Evolutionary conservation across 2,329 filamentous ascomycete species (phyloP), one percentile per base, ranked within the genome.

Genomic region (Penicillium glabrum): DNA sequence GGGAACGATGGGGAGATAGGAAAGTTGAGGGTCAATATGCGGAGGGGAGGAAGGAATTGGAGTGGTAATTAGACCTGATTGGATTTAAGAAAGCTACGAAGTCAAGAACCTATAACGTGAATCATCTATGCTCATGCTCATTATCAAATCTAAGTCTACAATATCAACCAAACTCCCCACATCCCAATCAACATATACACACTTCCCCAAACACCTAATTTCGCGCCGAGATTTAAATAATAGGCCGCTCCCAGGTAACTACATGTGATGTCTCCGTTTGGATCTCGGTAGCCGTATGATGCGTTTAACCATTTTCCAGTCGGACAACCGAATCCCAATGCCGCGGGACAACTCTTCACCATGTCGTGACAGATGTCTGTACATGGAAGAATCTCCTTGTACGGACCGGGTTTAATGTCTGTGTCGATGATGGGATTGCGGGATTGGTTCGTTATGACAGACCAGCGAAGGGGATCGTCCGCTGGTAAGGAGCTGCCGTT

Each of bases 311-410:
- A 80, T 37, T 69, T 69, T 0, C 78, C 78, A 2, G 68, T 65
- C 1, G 95, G 93, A 75, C 95, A 99, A 1, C 72, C 77, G 67
- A 99, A 97, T 0, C 82, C 80, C 65, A 99, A 78, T 1, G 81
- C 75, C 0, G 91, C 83, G 0, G 95, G 93, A 75, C 95, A 99
- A 69, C 85, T 91, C 75, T 89, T 87, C 11, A 96, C 90, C 1
- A 99, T 81, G 53, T 88, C 85, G 71, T 92, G 95, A 77, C 95
- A 99, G 50, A 97, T 77, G 62, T 96, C 89, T 59, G 90, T 85
- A 68, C 93, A 98, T 0, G 95, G 95, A 9, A 96, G 78, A 21
- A 98, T 80, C 77, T 99, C 95, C 70, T 93, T 96, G 76, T 99
- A 98, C 0, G 95, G 95, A 0, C 95, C 95, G 0, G 95, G 93